Percentiles rank a stretch among this genome's conserved stretches.
phyloP scores from a whole-genome alignment of 768 basidiomycete species.

The Neoboletus subvelutipes region DNA sequence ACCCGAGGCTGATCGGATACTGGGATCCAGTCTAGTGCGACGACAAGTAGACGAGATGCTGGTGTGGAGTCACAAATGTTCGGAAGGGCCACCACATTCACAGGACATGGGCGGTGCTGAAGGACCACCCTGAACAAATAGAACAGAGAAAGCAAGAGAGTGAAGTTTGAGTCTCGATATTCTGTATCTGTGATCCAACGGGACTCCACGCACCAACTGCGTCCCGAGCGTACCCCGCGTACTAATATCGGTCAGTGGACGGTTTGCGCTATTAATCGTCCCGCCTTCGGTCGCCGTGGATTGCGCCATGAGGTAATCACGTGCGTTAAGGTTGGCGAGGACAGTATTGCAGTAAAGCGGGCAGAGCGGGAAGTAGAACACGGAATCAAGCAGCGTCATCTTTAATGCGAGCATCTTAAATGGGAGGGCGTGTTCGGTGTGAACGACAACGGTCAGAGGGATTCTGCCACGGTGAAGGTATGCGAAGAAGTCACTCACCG shows the following conservation, averaged over 20 bases:
- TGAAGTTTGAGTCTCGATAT: background rate
- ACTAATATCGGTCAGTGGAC: background rate
- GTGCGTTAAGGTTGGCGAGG: too few relatives aligned
- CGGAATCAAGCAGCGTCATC: background rate
- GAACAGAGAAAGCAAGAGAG: too few relatives aligned
- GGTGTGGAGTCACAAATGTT: too few relatives aligned
- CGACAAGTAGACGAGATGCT: too few relatives aligned
- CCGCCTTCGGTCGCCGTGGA: background rate
- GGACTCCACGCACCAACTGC: background rate
- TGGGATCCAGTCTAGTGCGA: too few relatives aligned
- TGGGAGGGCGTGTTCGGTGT: too few relatives aligned
- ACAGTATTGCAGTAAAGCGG: too few relatives aligned
- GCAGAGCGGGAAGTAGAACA: slow-evolving; percentile 3
- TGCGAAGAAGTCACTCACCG: background rate
- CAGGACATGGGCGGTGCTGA: too few relatives aligned
- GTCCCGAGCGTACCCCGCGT: background rate
- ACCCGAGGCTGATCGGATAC: too few relatives aligned
- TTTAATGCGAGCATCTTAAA: too few relatives aligned
- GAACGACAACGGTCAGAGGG: background rate
- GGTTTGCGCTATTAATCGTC: background rate
- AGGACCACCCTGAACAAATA: background rate
- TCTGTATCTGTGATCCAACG: too few relatives aligned
- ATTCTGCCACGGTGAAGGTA: background rate
- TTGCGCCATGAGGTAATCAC: background rate
- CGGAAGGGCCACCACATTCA: too few relatives aligned